Base-by-base conservation (phyloP, 306 rosid genomes). In the Ormosia semicastrata region DNA sequence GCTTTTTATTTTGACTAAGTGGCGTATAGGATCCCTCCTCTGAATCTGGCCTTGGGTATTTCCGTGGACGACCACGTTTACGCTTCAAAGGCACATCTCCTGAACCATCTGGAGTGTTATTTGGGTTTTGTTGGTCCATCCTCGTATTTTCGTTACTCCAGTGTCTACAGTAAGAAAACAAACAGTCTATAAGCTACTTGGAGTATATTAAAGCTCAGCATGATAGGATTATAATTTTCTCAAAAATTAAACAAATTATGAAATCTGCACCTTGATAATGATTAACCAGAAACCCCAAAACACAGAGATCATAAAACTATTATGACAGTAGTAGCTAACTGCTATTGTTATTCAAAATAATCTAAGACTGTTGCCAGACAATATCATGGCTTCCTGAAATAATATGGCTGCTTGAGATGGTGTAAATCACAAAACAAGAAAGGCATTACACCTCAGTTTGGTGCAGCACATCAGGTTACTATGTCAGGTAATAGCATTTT, bases 1-100 rank as follows among this genome's bases (percentile, higher is more conserved):
- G 83, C 80, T 75, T 85, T 65, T 79, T 72, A 66, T 62, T 87
- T 70, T 71, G 90, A 83, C 84, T 64, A 71, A 56, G 85, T 40
- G 60, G 63, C 24, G 64, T 30, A 56, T 77, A 86, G 72, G 78
- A 76, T 74, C 77, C 77, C 56, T 76, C 94, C 65, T 84, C 94
- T 15, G 56, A 14, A 82, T 81, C 85, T 43, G 86, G 81, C 70
- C 73, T 89, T 4, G 97, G 99, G 76, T 90, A 88, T 88, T 95
- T 95, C 74, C 98, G 86, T 7, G 99, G 99, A 47, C 99, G 99
- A 32, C 99, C 99, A 15, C 99, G 97, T 82, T 93, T 93, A 3
- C 97, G 93, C 94, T 93, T 95, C 88, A 81, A 58, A n/a, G 94
- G 93, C 82, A 82, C 73, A 73, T 89, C 92, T 71, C 88, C 89